Evolutionary conservation across 2,329 filamentous ascomycete species (phyloP).

Genomic region (Fusarium sp.): DNA sequence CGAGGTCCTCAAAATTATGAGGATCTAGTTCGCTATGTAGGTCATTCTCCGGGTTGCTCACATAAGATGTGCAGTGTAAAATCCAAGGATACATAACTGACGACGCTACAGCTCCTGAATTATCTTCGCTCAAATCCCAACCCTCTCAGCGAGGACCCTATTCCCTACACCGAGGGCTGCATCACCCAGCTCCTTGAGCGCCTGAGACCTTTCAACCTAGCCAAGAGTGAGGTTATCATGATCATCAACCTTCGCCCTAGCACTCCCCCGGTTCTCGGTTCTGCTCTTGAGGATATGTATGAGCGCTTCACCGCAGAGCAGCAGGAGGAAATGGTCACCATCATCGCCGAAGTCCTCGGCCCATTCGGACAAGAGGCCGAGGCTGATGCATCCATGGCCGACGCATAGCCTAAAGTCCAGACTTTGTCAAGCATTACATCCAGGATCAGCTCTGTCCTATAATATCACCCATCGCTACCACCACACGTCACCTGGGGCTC

Average conservation of each 20-base stretch:
- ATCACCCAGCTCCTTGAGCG: slow-evolving; percentile 66
- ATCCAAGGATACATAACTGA: slow-evolving; percentile 4
- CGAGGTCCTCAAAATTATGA: slow-evolving; percentile 69
- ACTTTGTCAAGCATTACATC: slow-evolving; percentile 11
- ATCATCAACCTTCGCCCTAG: slow-evolving; percentile 74
- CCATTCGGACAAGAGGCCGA: slow-evolving; percentile 54
- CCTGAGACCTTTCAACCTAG: slow-evolving; percentile 68
- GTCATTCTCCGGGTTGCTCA: slow-evolving; percentile 21
- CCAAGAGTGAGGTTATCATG: slow-evolving; percentile 77
- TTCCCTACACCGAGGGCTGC: slow-evolving; percentile 64
- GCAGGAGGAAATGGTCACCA: slow-evolving; percentile 68
- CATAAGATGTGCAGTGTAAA: background rate
- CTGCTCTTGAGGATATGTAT: slow-evolving; percentile 74
- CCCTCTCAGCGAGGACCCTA: slow-evolving; percentile 67
- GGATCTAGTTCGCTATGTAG: slow-evolving; percentile 74
- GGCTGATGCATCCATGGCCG: slow-evolving; percentile 54
- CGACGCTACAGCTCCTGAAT: slow-evolving; percentile 63
- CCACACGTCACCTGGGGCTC: background rate
- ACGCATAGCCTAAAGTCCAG: slow-evolving; percentile 42
- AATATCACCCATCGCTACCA: background rate
- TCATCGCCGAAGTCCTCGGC: slow-evolving; percentile 70
- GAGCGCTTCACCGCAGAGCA: slow-evolving; percentile 69
- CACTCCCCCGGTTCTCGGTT: slow-evolving; percentile 68
- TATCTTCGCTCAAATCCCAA: slow-evolving; percentile 68
- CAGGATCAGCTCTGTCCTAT: background rate